Evolutionary conservation across 176 grass and related monocot species (phyloP), one percentile per base, ranked within the genome.

Genomic region (Pharus latifolius): DNA sequence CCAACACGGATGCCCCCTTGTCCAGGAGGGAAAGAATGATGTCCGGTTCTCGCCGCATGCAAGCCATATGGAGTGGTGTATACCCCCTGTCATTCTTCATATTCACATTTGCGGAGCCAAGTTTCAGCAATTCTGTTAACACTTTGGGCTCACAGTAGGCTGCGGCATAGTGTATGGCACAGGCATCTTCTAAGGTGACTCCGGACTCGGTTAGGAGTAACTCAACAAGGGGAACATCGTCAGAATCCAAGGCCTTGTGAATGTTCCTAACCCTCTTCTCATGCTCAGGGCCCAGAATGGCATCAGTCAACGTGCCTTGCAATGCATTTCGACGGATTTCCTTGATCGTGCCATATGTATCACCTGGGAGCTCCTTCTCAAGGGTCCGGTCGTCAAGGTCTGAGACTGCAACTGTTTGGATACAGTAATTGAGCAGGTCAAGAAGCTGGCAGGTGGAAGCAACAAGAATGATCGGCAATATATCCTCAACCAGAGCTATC

Each of bases 141-240:
- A 92, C 66, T 53, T 92, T 92, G 13, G 85, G 76, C 10, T 88
- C 82, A 49, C 90, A 92, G 43, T 88, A 88, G 15, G 90, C 85
- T 24, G 78, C 78, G 14, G 90, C 82, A 56, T 92, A 85, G 60
- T 92, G 90, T 77, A 88, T 20, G 16, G 85, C 90, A 41, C 67
- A 63, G 22, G 90, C 85, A 68, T 83, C 85, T 48, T 92, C 90
- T 59, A 92, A 53, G 22, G 75, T 92, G 42, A 88, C 56, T 1
- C 53, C 14, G 2, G 90, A 85, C 44, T 92, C 90, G 7, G 51
- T 73, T 0, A 92, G 43, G 3, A 92, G 90, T 60, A 92, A 7
- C 26, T 30, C 72, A 20, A 85, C 90, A 32, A 92, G 90, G 9
- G 80, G 65, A 32, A 92, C 75, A 44, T 92, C 90, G 26, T 92